Base-by-base conservation (phyloP, 441 rosid species). In the Syzygium malaccense region DNA sequence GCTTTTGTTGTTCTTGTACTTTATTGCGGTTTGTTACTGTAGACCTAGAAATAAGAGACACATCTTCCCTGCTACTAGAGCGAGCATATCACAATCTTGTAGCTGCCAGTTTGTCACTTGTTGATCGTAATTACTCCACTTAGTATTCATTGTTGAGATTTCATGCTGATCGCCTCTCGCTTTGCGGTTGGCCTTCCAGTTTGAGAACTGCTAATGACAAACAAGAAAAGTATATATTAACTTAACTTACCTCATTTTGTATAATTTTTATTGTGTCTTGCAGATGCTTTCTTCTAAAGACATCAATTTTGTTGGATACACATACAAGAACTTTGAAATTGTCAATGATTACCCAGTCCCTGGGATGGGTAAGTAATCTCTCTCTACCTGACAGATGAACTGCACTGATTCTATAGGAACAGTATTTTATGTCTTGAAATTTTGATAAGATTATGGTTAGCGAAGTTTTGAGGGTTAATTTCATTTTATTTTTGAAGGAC, bases 271-370 rank as follows among this genome's bases (percentile, higher is more conserved):
- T 19, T 33, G 49, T 68, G 58, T 64, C 55, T 23, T 87, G 91
- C 91, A 94, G 97, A 95, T 94, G 96, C 92, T 95, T 78, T 94
- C 97, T 30, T 94, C 96, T 14, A 94, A 95, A 91, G 97, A 94
- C 91, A 90, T 94, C 87, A 94, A 95, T 88, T 95, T 95, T 88
- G 94, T 95, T 79, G 95, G 96, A 18, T 95, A 93, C 89, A 93
- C 97, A 12, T 94, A 93, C 91, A 95, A 94, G 94, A 95, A 94
- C 91, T 94, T 94, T 32, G 97, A 95, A 90, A 94, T 95, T 71
- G 95, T 94, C 88, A 92, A 94, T 48, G 96, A 94, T 89, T 94
- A 93, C 88, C 94, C 93, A 92, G 94, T 93, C 57, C 95, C 94
- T 58, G 96, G 95, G 49, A 94, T 95, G 91, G 92, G 97, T 94